Evolutionary conservation across 306 rosid species (phyloP).

Genomic region (Fragaria iinumae): DNA sequence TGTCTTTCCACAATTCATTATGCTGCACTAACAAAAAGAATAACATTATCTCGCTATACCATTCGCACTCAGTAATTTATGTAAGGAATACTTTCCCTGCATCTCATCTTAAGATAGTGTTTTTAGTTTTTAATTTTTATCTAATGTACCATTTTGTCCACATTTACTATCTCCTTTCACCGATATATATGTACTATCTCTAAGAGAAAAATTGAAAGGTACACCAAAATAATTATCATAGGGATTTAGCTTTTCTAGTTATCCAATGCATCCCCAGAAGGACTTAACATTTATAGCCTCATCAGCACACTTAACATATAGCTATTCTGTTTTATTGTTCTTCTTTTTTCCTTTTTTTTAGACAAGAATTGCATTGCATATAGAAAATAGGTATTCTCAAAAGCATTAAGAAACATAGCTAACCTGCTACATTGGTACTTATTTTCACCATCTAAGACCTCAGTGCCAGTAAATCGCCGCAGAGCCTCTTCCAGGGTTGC

Average conservation of each 20-base stretch:
- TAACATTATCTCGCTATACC: background rate
- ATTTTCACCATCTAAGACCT: slow-evolving; percentile 90
- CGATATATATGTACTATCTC: background rate
- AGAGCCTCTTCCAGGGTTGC: slow-evolving; percentile 82
- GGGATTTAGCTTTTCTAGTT: background rate
- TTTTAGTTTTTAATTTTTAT: background rate
- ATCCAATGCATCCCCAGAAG: background rate
- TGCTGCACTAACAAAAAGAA: background rate
- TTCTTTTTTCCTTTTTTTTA: background rate
- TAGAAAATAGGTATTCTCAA: background rate
- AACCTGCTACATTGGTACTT: slow-evolving; percentile 93
- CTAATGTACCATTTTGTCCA: background rate
- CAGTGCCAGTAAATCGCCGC: slow-evolving; percentile 69
- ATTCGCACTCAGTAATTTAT: background rate
- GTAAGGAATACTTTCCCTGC: background rate
- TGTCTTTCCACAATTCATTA: background rate
- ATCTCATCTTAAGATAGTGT: background rate
- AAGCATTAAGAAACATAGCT: slow-evolving; percentile 26
- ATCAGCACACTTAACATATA: background rate
- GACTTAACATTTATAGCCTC: background rate
- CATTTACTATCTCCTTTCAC: background rate
- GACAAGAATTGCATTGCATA: background rate
- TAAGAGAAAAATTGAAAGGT: background rate
- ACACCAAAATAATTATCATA: background rate
- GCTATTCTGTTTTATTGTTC: background rate